Conservation (phyloP, 139 green algal species). For the Micractinium sp. region DNA sequence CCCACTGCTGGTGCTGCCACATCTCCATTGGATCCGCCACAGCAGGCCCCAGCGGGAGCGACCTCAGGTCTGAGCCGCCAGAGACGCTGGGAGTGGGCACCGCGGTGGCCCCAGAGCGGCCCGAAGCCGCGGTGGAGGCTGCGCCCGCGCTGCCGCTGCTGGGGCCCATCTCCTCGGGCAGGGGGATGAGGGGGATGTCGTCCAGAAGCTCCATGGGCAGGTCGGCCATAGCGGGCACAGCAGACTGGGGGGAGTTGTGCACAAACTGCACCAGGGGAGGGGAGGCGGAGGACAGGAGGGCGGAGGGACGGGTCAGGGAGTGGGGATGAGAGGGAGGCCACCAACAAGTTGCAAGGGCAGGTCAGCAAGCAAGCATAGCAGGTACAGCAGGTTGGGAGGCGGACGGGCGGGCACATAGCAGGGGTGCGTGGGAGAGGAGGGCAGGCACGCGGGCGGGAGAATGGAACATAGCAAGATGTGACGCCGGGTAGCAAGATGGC, state of each 20-base stretch:
- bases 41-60: neutral
- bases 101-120: neutral
- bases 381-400: no score
- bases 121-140: neutral
- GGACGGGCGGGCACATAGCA: no score
- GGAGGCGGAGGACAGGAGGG: neutral
- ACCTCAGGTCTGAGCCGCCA: neutral
- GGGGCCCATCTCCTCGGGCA: neutral
- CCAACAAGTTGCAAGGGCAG: no score
- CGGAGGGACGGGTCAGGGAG: no score
- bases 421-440: no score
- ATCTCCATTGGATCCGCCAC: neutral
- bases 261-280: neutral
- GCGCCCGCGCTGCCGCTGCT: neutral
- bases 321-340: no score
- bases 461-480: no score
- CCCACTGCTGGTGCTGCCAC: neutral
- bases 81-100: neutral
- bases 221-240: neutral
- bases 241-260: neutral
- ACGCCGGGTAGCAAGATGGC: no score
- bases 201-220: neutral
- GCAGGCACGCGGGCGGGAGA: no score
- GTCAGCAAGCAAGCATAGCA: no score
- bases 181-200: neutral